phyloP scores from a whole-genome alignment of 202 grass and related monocot species.

The Digitaria exilis region DNA sequence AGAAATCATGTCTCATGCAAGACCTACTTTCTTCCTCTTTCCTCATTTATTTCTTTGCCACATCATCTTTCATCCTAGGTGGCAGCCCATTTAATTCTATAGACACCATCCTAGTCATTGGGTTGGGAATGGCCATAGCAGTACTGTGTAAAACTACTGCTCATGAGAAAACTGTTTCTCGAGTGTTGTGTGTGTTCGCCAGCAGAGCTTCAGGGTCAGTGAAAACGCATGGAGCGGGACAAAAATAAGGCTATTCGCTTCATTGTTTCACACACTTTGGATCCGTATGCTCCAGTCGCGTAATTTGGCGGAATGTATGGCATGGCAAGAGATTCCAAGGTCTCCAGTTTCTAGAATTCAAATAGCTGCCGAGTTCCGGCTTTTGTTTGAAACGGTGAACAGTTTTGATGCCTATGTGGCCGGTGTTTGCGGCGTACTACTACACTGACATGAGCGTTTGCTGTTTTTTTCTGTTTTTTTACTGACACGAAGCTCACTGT shows the following conservation, averaged over 20 bases:
- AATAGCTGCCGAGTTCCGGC: constrained; percentile 14
- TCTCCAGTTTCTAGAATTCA: constrained; percentile 51
- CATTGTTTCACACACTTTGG: not conserved
- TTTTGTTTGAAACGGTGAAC: not conserved
- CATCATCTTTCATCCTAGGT: too few relatives aligned
- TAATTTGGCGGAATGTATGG: constrained; percentile 4
- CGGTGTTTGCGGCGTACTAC: not conserved
- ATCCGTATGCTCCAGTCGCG: not conserved
- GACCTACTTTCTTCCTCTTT: too few relatives aligned
- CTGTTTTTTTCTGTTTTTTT: not conserved
- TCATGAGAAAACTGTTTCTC: not conserved
- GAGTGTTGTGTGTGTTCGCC: not conserved
- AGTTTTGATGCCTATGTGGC: not conserved
- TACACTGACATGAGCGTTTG: not conserved
- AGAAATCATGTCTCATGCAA: too few relatives aligned
- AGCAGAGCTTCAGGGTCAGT: not conserved
- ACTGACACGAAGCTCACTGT: not conserved
- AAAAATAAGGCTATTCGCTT: not conserved
- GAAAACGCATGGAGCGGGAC: not conserved
- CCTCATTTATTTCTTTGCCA: too few relatives aligned
- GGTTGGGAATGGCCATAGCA: too few relatives aligned
- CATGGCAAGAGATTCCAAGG: constrained; percentile 38
- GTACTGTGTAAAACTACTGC: not conserved
- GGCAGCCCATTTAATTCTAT: too few relatives aligned
- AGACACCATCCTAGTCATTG: too few relatives aligned